These are phyloP conservation scores for Symbiotaphrina buchneri DNA, from an alignment of 495 filamentous ascomycete genomes.

Conservation along the genomic window DNA sequence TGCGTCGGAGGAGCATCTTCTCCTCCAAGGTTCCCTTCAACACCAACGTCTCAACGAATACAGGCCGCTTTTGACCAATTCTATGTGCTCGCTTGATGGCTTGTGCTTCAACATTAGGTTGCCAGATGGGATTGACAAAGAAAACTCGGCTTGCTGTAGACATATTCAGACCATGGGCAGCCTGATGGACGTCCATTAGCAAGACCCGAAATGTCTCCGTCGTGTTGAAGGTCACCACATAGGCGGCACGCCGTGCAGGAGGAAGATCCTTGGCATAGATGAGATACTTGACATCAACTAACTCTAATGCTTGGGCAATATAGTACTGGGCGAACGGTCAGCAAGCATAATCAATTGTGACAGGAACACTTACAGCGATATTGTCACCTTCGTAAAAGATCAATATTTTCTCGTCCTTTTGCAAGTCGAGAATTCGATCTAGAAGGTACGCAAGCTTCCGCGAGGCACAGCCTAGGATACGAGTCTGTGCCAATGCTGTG, in stretches of 20 bases:
- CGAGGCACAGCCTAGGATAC: slow-evolving; percentile 58
- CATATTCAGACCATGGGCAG: slow-evolving; percentile 73
- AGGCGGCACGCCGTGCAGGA: slow-evolving; percentile 34
- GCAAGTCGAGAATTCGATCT: slow-evolving; percentile 39
- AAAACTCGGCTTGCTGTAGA: slow-evolving; percentile 66
- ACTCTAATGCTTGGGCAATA: slow-evolving; percentile 61
- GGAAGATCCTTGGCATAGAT: slow-evolving; percentile 61
- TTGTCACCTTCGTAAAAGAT: slow-evolving; percentile 86
- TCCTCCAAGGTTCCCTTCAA: slow-evolving; percentile 70
- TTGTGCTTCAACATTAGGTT: slow-evolving; percentile 70
- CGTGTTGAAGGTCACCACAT: slow-evolving; percentile 57
- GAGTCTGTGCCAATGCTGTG: slow-evolving; percentile 34
- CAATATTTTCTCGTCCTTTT: slow-evolving; percentile 62
- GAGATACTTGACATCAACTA: slow-evolving; percentile 50
- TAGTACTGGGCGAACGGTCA: slow-evolving; percentile 23
- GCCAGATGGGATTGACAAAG: slow-evolving; percentile 77
- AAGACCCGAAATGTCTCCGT: slow-evolving; percentile 42
- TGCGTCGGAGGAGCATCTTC: slow-evolving; percentile 48
- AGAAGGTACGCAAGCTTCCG: slow-evolving; percentile 76
- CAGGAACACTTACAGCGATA: slow-evolving; percentile 21
- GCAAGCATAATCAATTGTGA: no score
- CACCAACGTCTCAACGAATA: slow-evolving; percentile 73
- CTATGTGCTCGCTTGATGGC: slow-evolving; percentile 80
- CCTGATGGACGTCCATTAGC: slow-evolving; percentile 75
- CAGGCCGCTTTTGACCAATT: slow-evolving; percentile 62